Conservation (phyloP, 2,329 filamentous ascomycete species). For the Thielaviopsis populi region DNA sequence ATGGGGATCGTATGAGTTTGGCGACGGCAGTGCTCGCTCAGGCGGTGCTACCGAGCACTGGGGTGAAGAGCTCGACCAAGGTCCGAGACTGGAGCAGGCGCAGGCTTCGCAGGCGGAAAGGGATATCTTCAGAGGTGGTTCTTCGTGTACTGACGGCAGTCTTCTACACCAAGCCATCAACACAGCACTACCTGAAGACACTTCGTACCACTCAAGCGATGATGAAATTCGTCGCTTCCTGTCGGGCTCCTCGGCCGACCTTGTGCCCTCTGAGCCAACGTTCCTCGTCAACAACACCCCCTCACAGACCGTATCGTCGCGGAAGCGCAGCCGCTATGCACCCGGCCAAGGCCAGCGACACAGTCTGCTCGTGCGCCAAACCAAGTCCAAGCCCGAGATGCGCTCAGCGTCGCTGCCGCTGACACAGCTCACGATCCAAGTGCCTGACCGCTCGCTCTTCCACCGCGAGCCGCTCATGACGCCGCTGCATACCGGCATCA, state of each 20-base stretch:
- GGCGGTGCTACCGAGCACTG: neutral
- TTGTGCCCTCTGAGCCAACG: neutral
- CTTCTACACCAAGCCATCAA: neutral
- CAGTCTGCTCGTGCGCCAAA: slow-evolving; percentile 4
- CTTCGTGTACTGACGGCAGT: neutral
- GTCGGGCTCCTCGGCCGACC: neutral
- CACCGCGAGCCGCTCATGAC: neutral
- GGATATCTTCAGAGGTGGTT: neutral
- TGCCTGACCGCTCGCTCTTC: neutral
- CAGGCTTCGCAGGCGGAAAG: neutral
- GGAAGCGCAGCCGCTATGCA: neutral
- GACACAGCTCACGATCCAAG: slow-evolving; percentile 6
- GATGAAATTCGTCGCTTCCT: neutral
- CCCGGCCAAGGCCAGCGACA: neutral
- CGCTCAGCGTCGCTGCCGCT: neutral
- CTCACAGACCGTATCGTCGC: slow-evolving; percentile 2
- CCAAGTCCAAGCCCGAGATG: slow-evolving; percentile 4
- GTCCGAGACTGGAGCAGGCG: neutral
- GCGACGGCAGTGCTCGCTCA: neutral
- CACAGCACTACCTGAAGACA: neutral
- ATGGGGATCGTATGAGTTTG: neutral
- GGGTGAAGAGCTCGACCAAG: neutral
- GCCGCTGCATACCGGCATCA: slow-evolving; percentile 7
- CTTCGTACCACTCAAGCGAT: neutral
- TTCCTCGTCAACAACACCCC: slow-evolving; percentile 5